Conservation (phyloP, 768 basidiomycete genomes). For the Agaricus sinodeliciosus region DNA sequence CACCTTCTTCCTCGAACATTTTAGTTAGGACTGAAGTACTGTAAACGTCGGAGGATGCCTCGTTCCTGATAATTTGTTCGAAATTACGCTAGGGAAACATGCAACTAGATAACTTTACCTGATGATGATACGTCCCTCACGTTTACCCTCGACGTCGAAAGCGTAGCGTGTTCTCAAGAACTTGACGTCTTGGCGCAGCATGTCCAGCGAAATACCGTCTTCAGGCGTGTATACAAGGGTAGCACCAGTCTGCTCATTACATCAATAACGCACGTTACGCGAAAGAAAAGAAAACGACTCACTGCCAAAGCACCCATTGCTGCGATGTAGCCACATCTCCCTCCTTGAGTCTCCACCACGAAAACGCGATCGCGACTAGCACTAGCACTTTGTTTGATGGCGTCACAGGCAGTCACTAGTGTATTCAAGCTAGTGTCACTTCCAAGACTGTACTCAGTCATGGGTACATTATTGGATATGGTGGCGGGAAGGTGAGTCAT, state of each 20-base stretch:
- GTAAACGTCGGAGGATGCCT: constrained; percentile 83
- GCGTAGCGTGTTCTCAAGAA: constrained; percentile 83
- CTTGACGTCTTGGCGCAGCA: constrained; percentile 75
- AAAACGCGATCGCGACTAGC: constrained; percentile 96
- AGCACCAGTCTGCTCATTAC: constrained; percentile 69
- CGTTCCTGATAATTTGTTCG: constrained; percentile 49
- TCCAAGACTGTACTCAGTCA: constrained; percentile 94
- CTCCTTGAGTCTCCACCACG: constrained; percentile 97
- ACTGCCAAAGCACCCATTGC: constrained; percentile 95
- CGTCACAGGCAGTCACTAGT: constrained; percentile 94
- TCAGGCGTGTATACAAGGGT: constrained; percentile 94
- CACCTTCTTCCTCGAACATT: constrained; percentile 96
- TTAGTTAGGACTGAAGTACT: constrained; percentile 87
- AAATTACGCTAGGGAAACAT: neutral
- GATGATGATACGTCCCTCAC: constrained; percentile 90
- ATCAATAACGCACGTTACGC: neutral
- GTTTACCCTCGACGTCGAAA: constrained; percentile 82
- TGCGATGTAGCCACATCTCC: constrained; percentile 92
- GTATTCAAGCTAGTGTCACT: constrained; percentile 98
- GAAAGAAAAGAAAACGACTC: constrained; percentile 24
- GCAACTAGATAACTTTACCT: constrained; percentile 43
- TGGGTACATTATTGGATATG: constrained; percentile 95
- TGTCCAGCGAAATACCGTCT: constrained; percentile 77
- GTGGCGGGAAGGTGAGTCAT: constrained; percentile 96
- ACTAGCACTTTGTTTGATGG: constrained; percentile 97